Evolutionary conservation across 768 basidiomycete genomes (phyloP).

Genomic region (Trametes gibbosa): DNA sequence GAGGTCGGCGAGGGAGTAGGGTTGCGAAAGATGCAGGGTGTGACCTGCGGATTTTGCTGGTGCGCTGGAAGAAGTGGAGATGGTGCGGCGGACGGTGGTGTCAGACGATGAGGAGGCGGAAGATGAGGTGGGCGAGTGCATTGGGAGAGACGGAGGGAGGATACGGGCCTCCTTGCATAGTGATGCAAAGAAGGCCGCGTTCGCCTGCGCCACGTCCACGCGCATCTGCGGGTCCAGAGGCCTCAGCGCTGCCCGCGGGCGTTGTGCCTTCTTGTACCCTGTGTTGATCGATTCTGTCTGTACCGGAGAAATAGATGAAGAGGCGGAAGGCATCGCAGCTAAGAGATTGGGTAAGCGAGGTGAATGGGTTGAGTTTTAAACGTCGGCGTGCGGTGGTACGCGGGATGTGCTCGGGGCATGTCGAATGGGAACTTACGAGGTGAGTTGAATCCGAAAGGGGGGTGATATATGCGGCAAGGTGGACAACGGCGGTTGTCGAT

Average conservation of each 20-base stretch:
- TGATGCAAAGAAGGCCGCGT: not conserved
- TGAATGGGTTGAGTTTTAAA: no score
- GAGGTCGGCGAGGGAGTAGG: constrained; percentile 15
- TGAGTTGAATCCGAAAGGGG: no score
- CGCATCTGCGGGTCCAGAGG: not conserved
- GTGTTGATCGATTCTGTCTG: not conserved
- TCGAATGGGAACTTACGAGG: no score
- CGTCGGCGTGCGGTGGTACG: no score
- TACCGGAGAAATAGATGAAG: not conserved
- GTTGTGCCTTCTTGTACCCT: not conserved
- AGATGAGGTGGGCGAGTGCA: not conserved
- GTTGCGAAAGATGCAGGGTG: not conserved
- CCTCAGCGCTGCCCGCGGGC: not conserved
- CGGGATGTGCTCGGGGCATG: no score
- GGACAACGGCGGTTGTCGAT: no score
- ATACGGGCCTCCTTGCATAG: not conserved
- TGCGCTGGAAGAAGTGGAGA: not conserved
- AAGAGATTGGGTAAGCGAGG: no score
- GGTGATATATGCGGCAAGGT: no score
- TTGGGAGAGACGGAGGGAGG: not conserved
- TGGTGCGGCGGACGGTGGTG: not conserved
- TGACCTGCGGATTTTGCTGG: not conserved
- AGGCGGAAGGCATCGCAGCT: not conserved
- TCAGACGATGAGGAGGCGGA: no score
- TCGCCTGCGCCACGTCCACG: not conserved